Percentiles rank a stretch among this genome's conserved stretches.
phyloP scores from a whole-genome alignment of 2,329 filamentous ascomycete genomes.

The Teratosphaeria epicoccoides region DNA sequence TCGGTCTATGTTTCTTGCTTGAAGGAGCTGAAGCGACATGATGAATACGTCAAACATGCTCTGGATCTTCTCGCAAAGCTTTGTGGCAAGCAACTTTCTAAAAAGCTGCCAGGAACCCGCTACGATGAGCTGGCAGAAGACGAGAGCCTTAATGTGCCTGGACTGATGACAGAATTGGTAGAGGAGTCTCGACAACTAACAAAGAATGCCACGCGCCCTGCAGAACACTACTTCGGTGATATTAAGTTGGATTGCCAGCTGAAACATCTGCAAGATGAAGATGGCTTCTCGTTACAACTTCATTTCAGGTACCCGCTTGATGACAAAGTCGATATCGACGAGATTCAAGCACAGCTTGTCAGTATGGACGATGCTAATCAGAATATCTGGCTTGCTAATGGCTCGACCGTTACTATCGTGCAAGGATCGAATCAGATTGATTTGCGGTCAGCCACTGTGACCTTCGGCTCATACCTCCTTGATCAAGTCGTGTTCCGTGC shows the following conservation, averaged over 20 bases:
- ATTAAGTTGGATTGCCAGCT: constrained; percentile 59
- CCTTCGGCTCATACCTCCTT: constrained; percentile 64
- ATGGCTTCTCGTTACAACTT: constrained; percentile 64
- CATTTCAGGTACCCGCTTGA: constrained; percentile 61
- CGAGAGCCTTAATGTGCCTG: constrained; percentile 23
- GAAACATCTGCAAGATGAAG: constrained; percentile 56
- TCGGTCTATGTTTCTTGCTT: constrained; percentile 78
- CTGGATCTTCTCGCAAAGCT: constrained; percentile 64
- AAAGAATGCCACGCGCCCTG: constrained; percentile 54
- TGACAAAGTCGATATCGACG: constrained; percentile 57
- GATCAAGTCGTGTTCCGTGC: constrained; percentile 58
- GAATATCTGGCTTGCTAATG: constrained; percentile 56
- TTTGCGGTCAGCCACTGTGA: constrained; percentile 44
- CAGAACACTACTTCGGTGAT: constrained; percentile 64
- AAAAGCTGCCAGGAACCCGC: constrained; percentile 6
- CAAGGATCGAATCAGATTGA: constrained; percentile 45
- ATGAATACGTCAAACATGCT: constrained; percentile 68
- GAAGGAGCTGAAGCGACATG: constrained; percentile 60
- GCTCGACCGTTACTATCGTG: constrained; percentile 37
- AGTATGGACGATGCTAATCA: constrained; percentile 47
- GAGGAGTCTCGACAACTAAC: constrained; percentile 40
- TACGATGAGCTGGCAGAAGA: constrained; percentile 25
- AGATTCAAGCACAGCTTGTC: constrained; percentile 53
- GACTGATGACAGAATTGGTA: constrained; percentile 35
- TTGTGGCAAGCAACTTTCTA: constrained; percentile 25